Conservation (phyloP, 345 rosid genomes). For the Aquilaria yunnanensis region DNA sequence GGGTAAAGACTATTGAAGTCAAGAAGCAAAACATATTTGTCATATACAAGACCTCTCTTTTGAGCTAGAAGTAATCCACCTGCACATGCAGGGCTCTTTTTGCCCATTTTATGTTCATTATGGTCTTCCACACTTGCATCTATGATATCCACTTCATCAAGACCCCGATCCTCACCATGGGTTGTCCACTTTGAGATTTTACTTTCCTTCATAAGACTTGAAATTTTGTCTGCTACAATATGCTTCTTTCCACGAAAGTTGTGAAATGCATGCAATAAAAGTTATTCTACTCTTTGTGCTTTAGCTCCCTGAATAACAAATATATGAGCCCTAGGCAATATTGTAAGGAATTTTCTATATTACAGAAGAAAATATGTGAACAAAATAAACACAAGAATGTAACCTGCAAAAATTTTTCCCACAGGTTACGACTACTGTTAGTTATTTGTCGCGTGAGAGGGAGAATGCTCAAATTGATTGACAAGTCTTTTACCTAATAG, state of each 20-base stretch:
- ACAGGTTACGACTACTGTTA: constrained; percentile 93
- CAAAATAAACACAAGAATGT: constrained; percentile 13
- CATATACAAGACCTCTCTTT: constrained; percentile 76
- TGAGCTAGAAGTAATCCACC: constrained; percentile 99
- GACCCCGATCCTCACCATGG: constrained; percentile 38
- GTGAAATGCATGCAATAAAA: constrained; percentile 86
- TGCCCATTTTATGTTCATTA: constrained; percentile 45
- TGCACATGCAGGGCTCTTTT: constrained; percentile 83
- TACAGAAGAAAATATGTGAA: constrained; percentile 4
- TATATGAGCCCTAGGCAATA: constrained; percentile 4
- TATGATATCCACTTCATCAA: constrained; percentile 43
- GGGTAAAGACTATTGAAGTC: constrained; percentile 99
- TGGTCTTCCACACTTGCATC: constrained; percentile 33
- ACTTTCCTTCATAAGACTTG: constrained; percentile 44
- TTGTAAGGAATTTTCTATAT: constrained; percentile 1
- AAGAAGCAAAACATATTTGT: constrained; percentile 85
- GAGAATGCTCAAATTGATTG: constrained; percentile 51
- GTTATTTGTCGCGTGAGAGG: constrained; percentile 98
- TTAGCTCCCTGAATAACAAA: constrained; percentile 79
- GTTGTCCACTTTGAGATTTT: constrained; percentile 46
- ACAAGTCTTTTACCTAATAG: neutral
- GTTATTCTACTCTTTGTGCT: constrained; percentile 94
- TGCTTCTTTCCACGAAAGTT: constrained; percentile 85
- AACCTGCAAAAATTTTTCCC: constrained; percentile 98
- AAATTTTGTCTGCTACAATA: constrained; percentile 84